These are phyloP conservation scores for Amanita rimosa DNA, from an alignment of 768 basidiomycete genomes.

Conservation along the genomic window DNA sequence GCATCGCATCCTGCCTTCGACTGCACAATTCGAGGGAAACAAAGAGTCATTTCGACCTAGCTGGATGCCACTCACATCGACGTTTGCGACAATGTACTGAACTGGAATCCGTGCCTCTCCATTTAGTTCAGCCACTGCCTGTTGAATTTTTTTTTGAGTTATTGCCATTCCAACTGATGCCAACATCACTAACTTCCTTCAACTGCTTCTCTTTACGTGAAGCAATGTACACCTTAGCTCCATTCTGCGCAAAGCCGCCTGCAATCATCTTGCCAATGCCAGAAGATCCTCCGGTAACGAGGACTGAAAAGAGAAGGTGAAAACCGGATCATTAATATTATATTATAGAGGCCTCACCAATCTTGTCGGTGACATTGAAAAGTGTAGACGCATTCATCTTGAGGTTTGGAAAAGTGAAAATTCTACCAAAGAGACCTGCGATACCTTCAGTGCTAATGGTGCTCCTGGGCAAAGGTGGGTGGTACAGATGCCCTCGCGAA, in stretches of 20 bases:
- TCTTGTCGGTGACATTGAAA: slow-evolving; percentile 60
- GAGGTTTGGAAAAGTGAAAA: slow-evolving; percentile 37
- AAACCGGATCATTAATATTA: not conserved
- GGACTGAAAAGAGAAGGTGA: slow-evolving; percentile 28
- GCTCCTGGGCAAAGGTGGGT: not conserved
- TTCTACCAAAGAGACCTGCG: no score
- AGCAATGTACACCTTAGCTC: slow-evolving; percentile 84
- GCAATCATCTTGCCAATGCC: slow-evolving; percentile 85
- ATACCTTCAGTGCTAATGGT: not conserved
- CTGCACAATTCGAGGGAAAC: slow-evolving; percentile 22
- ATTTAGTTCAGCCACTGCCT: slow-evolving; percentile 52
- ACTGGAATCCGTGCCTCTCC: slow-evolving; percentile 36
- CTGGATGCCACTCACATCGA: slow-evolving; percentile 38
- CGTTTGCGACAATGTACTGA: slow-evolving; percentile 65
- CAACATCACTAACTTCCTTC: slow-evolving; percentile 42
- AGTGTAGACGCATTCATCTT: slow-evolving; percentile 38
- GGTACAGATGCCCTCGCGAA: not conserved
- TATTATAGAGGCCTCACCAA: slow-evolving; percentile 28
- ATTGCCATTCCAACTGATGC: not conserved
- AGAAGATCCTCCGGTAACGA: slow-evolving; percentile 76
- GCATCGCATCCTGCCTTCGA: slow-evolving; percentile 71
- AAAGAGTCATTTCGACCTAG: not conserved
- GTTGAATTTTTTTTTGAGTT: not conserved
- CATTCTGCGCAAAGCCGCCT: slow-evolving; percentile 71
- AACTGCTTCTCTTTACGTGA: slow-evolving; percentile 73